phyloP scores from a whole-genome alignment of 2,329 filamentous ascomycete species.

The Neofusicoccum cordaticola region DNA sequence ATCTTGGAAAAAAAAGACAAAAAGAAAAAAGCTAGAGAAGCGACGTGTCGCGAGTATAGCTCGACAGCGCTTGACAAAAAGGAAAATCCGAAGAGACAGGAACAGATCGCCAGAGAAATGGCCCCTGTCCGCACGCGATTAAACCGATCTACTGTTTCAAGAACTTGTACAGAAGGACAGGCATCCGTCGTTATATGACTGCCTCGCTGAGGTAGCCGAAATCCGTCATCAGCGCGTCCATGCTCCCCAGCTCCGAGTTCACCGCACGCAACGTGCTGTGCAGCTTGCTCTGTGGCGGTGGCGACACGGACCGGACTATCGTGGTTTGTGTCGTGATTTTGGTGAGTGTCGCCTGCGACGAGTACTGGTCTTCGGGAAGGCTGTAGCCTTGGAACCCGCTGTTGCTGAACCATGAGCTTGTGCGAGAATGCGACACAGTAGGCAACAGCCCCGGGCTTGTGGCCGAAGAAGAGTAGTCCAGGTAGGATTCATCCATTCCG shows the following conservation, averaged over 20 bases:
- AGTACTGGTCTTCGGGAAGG: slow-evolving; percentile 29
- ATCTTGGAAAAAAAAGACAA: neutral
- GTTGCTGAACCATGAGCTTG: slow-evolving; percentile 2
- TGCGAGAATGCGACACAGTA: neutral
- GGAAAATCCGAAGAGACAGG: neutral
- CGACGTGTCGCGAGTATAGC: neutral
- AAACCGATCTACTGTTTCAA: neutral
- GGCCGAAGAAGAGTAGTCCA: neutral
- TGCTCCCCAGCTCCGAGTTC: neutral
- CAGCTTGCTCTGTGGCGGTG: neutral
- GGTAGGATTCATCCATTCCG: neutral
- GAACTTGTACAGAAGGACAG: neutral
- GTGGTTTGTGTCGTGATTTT: slow-evolving; percentile 19
- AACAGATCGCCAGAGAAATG: neutral
- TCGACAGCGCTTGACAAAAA: neutral
- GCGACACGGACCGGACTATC: neutral
- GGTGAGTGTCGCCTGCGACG: slow-evolving; percentile 28
- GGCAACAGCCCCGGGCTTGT: neutral
- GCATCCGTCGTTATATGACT: neutral
- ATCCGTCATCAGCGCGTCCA: slow-evolving; percentile 11
- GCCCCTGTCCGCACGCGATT: neutral
- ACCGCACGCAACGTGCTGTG: neutral
- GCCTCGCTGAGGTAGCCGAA: slow-evolving; percentile 12
- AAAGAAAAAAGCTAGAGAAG: neutral
- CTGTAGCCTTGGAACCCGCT: slow-evolving; percentile 33